Percentiles rank a stretch among this genome's conserved stretches.
phyloP scores from a whole-genome alignment of 1,139 yeast species.

The Keqinozyma sinolaborantium region DNA sequence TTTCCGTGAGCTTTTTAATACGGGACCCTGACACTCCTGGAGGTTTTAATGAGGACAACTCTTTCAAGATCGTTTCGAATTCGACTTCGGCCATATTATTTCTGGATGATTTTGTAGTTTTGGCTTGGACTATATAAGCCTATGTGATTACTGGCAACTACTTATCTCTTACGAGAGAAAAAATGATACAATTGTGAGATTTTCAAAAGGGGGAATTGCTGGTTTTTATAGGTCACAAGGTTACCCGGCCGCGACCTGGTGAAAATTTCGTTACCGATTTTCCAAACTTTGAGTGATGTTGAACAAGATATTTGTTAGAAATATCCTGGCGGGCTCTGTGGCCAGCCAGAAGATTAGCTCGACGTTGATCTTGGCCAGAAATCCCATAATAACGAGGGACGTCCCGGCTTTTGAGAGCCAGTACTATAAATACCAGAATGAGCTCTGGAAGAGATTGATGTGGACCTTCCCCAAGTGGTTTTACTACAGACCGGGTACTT shows the following conservation, averaged over 20 bases:
- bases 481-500: conserved; percentile 86
- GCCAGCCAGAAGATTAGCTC: conserved; percentile 16
- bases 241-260: background rate
- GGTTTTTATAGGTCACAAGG: background rate
- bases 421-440: conserved; percentile 80
- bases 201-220: background rate
- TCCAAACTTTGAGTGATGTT: too few species aligned
- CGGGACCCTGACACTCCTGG: conserved; percentile 97
- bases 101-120: too few species aligned
- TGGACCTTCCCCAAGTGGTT: conserved; percentile 97
- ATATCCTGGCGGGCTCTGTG: background rate
- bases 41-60: conserved; percentile 72
- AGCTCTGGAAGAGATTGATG: conserved; percentile 85
- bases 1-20: conserved; percentile 77
- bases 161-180: background rate
- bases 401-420: conserved; percentile 67
- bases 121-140: background rate
- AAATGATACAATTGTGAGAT: background rate
- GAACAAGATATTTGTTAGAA: background rate
- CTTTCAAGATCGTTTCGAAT: conserved; percentile 69
- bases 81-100: conserved; percentile 37
- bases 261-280: too few species aligned
- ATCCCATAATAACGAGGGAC: conserved; percentile 81
- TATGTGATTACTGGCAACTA: background rate
- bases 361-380: conserved; percentile 69